A percentile compares a stretch with the other conserved stretches of the same genome.
Conservation (phyloP, 2,329 filamentous ascomycete genomes). For the Endocalyx cinctus region DNA sequence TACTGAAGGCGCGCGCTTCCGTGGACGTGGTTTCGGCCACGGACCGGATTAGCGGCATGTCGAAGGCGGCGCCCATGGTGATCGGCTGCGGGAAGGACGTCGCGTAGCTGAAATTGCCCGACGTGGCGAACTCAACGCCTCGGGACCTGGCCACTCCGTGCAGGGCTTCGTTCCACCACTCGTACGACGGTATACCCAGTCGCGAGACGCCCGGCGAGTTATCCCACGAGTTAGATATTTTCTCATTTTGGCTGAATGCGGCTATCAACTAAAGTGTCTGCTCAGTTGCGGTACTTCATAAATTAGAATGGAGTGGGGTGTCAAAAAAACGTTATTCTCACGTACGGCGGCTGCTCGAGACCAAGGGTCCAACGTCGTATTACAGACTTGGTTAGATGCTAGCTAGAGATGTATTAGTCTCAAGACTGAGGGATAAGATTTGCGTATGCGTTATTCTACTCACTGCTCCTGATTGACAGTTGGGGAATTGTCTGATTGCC, state of each 20-base stretch:
- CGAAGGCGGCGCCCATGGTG: slow-evolving; percentile 57
- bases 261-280: slow-evolving; percentile 42
- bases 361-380: slow-evolving; percentile 22
- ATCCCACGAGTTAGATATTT: slow-evolving; percentile 42
- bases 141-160: slow-evolving; percentile 50
- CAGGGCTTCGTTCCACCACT: slow-evolving; percentile 55
- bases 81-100: slow-evolving; percentile 65
- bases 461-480: slow-evolving; percentile 21
- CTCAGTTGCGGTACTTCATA: neutral
- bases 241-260: slow-evolving; percentile 47
- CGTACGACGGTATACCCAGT: slow-evolving; percentile 50
- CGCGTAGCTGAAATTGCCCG: slow-evolving; percentile 50
- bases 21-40: slow-evolving; percentile 53
- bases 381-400: slow-evolving; percentile 24
- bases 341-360: slow-evolving; percentile 22
- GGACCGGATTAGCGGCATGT: slow-evolving; percentile 54
- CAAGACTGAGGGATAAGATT: neutral
- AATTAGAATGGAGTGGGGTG: neutral
- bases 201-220: slow-evolving; percentile 42
- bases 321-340: too few species aligned
- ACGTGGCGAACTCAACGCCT: slow-evolving; percentile 49
- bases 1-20: slow-evolving; percentile 62
- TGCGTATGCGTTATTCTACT: slow-evolving; percentile 5
- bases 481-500: too few species aligned
- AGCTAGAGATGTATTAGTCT: slow-evolving; percentile 18